Evolutionary conservation across 352 stramenopile genomes (phyloP).

Genomic region (Peronospora belbahrii): DNA sequence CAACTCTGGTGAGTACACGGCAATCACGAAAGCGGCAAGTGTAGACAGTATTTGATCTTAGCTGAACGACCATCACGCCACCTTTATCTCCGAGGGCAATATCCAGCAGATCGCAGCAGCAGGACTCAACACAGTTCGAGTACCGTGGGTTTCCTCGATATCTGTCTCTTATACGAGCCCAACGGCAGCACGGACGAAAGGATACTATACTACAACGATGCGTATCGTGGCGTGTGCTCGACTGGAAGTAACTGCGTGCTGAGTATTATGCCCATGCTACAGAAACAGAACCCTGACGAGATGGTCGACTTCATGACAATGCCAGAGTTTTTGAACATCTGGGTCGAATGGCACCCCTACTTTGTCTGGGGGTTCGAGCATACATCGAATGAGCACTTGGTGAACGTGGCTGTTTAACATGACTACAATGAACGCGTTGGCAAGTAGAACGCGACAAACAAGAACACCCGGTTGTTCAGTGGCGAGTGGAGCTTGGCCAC

Average conservation of each 20-base stretch:
- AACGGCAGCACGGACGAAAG: slow-evolving; percentile 33
- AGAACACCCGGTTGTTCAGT: slow-evolving; percentile 41
- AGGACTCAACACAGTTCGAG: slow-evolving; percentile 49
- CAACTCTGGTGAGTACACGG: slow-evolving; percentile 53
- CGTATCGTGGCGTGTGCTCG: slow-evolving; percentile 48
- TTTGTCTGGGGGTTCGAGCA: slow-evolving; percentile 76
- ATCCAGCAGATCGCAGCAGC: slow-evolving; percentile 37
- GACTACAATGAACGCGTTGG: slow-evolving; percentile 23
- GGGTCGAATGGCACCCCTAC: slow-evolving; percentile 78
- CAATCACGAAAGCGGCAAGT: slow-evolving; percentile 41
- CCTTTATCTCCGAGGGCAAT: slow-evolving; percentile 62
- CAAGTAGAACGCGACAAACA: slow-evolving; percentile 27
- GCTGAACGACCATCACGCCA: slow-evolving; percentile 43
- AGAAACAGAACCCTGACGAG: slow-evolving; percentile 45
- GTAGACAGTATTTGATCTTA: slow-evolving; percentile 28
- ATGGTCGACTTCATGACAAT: slow-evolving; percentile 51
- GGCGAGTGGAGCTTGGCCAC: slow-evolving; percentile 53
- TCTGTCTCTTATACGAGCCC: slow-evolving; percentile 69
- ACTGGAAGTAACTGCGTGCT: slow-evolving; percentile 62
- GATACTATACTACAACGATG: slow-evolving; percentile 61
- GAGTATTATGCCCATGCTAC: slow-evolving; percentile 48
- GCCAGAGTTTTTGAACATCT: slow-evolving; percentile 58
- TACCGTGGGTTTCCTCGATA: slow-evolving; percentile 65
- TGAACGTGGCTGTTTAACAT: slow-evolving; percentile 29
- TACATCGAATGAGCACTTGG: slow-evolving; percentile 35